phyloP scores from a whole-genome alignment of 2,329 filamentous ascomycete genomes.

The Tothia fuscella region DNA sequence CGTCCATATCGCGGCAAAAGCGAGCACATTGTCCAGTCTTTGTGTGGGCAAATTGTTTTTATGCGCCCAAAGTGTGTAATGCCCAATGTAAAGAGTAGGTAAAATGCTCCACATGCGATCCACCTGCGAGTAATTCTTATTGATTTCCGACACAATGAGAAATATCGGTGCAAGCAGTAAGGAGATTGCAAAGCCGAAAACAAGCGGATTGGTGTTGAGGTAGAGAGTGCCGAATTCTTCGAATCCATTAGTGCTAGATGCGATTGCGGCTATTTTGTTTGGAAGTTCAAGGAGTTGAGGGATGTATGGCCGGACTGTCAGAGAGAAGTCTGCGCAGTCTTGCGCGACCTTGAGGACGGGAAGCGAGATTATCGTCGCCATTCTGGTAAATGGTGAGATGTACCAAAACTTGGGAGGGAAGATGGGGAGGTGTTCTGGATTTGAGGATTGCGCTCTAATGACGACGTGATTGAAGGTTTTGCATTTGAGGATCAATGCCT shows the following conservation, averaged over 20 bases:
- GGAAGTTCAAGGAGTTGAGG: conserved; percentile 45
- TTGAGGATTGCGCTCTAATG: background rate
- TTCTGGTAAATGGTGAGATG: no score
- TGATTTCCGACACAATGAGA: conserved; percentile 68
- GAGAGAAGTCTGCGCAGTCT: conserved; percentile 65
- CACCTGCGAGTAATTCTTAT: conserved; percentile 93
- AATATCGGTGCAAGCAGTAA: conserved; percentile 60
- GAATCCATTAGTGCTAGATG: conserved; percentile 43
- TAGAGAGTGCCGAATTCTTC: conserved; percentile 61
- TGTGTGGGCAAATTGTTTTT: conserved; percentile 57
- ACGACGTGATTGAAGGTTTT: background rate
- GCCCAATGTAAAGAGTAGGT: conserved; percentile 73
- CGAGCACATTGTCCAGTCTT: conserved; percentile 59
- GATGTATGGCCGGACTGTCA: conserved; percentile 66
- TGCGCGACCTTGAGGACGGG: conserved; percentile 57
- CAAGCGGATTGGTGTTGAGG: conserved; percentile 70
- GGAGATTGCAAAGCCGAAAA: conserved; percentile 61
- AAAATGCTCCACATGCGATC: conserved; percentile 87
- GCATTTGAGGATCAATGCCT: background rate
- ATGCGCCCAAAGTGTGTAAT: conserved; percentile 75
- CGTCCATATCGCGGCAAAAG: conserved; percentile 67
- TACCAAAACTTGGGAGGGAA: background rate
- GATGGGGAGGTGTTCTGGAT: background rate
- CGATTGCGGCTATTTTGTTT: conserved; percentile 19
- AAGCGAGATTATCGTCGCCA: conserved; percentile 46